Evolutionary conservation across 1,284 basidiomycete species (phyloP).

Genomic region (Thecaphora thlaspeos): DNA sequence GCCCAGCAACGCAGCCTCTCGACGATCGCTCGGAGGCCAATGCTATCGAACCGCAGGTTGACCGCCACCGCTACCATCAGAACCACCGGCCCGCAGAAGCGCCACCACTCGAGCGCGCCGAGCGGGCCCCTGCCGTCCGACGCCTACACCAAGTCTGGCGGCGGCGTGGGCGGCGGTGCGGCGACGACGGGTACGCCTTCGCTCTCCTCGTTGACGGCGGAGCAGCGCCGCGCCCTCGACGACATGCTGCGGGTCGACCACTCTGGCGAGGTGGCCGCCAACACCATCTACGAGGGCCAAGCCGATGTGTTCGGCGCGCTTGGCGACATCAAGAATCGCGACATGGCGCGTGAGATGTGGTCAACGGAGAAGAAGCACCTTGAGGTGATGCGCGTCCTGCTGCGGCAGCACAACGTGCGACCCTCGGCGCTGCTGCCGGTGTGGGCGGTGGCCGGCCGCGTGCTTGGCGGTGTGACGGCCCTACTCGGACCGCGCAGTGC

Average conservation of each 20-base stretch:
- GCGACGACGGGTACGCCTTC: conserved; percentile 23
- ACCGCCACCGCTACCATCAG: too few species aligned
- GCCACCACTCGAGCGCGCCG: conserved; percentile 8
- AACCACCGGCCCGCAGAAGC: not conserved
- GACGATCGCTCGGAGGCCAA: not conserved
- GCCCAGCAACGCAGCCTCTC: not conserved
- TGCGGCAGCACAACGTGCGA: conserved; percentile 76
- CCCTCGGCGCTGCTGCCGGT: conserved; percentile 80
- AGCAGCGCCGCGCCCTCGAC: conserved; percentile 31
- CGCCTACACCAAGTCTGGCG: conserved; percentile 21
- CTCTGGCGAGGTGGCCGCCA: conserved; percentile 55
- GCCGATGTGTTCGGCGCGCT: conserved; percentile 49
- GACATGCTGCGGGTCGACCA: conserved; percentile 57
- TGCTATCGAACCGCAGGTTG: not conserved
- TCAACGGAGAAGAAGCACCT: conserved; percentile 92
- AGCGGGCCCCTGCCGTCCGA: conserved; percentile 29
- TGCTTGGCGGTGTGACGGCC: conserved; percentile 79
- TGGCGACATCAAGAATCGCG: conserved; percentile 36
- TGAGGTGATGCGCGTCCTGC: conserved; percentile 76
- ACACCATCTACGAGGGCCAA: conserved; percentile 57
- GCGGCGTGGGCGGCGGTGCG: not conserved
- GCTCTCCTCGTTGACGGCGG: conserved; percentile 24
- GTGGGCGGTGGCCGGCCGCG: conserved; percentile 81
- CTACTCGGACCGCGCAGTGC: conserved; percentile 87
- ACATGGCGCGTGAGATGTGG: conserved; percentile 76